These are phyloP conservation scores for Pyrenula massariospora DNA, from an alignment of 495 filamentous ascomycete species.

Conservation along the genomic window DNA sequence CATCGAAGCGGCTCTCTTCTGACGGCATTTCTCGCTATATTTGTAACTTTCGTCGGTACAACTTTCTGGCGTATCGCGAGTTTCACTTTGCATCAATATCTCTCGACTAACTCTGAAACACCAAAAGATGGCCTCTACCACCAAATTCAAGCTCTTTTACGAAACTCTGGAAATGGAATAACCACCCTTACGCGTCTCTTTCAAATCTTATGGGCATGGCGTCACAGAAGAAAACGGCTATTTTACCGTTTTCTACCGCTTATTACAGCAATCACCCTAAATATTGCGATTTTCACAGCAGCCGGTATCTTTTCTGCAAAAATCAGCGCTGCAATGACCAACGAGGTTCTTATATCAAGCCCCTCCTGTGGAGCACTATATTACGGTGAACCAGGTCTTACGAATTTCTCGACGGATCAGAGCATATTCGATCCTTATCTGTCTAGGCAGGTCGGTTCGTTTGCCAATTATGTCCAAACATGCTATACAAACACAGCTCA, in stretches of 20 bases:
- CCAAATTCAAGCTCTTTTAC: too few species aligned
- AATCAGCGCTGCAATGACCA: background rate
- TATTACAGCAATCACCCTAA: background rate
- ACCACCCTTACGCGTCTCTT: too few species aligned
- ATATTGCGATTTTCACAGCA: background rate
- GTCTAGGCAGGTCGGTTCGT: background rate
- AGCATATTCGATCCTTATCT: background rate
- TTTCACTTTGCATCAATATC: too few species aligned
- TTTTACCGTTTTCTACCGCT: background rate
- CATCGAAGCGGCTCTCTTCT: too few species aligned
- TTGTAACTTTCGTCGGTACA: too few species aligned
- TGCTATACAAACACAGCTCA: background rate
- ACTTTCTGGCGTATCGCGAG: too few species aligned
- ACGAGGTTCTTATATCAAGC: background rate
- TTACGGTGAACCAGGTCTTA: background rate
- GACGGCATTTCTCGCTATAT: too few species aligned
- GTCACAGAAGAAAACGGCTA: background rate
- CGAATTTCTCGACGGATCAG: background rate
- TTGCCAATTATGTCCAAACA: constrained; percentile 6
- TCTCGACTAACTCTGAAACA: too few species aligned
- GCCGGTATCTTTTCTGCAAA: background rate
- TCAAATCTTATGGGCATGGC: background rate
- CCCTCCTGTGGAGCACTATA: background rate
- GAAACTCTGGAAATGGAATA: too few species aligned
- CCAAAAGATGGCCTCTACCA: too few species aligned